Percentiles rank a stretch among this genome's conserved stretches.
These are phyloP conservation scores for Epichloe amarillans DNA, from an alignment of 2,329 filamentous ascomycete species.

Conservation along the genomic window DNA sequence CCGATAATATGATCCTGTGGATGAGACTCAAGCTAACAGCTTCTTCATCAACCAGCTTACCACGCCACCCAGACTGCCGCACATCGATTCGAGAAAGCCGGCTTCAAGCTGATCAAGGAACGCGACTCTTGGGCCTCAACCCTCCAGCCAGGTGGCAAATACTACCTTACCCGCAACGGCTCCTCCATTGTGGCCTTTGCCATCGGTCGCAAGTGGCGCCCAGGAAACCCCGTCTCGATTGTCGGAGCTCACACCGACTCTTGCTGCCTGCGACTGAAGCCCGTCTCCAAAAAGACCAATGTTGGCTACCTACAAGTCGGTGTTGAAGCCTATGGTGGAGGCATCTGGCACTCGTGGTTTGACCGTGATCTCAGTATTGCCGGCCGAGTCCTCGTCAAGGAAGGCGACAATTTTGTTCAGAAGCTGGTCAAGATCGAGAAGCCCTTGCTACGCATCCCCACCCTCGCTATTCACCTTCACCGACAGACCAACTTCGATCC, in stretches of 20 bases:
- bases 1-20: no score
- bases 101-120: constrained; percentile 81
- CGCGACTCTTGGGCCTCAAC: constrained; percentile 75
- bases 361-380: constrained; percentile 88
- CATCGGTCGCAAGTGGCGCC: constrained; percentile 79
- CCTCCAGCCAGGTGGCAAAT: constrained; percentile 78
- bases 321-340: constrained; percentile 92
- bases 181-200: constrained; percentile 90
- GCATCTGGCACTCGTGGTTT: constrained; percentile 98
- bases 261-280: constrained; percentile 82
- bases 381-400: constrained; percentile 71
- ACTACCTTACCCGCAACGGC: constrained; percentile 87
- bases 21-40: not conserved
- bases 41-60: constrained; percentile 49
- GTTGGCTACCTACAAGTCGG: constrained; percentile 89
- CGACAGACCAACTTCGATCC: constrained; percentile 76
- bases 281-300: constrained; percentile 75
- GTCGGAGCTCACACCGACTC: constrained; percentile 95
- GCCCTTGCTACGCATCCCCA: constrained; percentile 84
- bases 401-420: constrained; percentile 59
- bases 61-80: constrained; percentile 79
- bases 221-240: constrained; percentile 84
- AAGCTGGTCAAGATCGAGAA: constrained; percentile 83
- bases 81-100: constrained; percentile 63
- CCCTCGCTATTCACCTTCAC: constrained; percentile 86